phyloP scores from a whole-genome alignment of 192 early-diverging fungal genomes.

The Podila epicladia region DNA sequence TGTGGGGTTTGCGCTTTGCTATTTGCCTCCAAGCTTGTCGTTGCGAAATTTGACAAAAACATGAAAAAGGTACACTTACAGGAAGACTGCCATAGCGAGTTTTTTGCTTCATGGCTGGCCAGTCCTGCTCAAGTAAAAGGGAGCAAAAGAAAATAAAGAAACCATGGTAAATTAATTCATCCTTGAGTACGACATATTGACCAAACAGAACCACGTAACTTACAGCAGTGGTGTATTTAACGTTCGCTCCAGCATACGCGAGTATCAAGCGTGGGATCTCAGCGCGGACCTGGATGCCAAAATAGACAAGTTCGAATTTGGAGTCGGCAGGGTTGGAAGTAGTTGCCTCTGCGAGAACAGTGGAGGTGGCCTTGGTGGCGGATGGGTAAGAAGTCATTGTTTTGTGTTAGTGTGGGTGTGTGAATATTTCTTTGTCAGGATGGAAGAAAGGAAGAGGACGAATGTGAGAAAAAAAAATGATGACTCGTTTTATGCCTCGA shows the following conservation, averaged over 20 bases:
- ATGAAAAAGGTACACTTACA: not conserved
- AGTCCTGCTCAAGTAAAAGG: slow-evolving; percentile 8
- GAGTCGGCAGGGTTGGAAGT: not conserved
- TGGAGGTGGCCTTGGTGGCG: not conserved
- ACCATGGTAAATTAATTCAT: not conserved
- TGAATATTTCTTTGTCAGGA: not conserved
- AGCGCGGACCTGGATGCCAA: slow-evolving; percentile 1
- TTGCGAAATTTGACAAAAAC: not conserved
- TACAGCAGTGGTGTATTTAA: slow-evolving; percentile 2
- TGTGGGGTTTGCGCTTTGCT: too few species aligned
- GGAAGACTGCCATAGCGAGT: slow-evolving; percentile 24
- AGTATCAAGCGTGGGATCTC: slow-evolving; percentile 8
- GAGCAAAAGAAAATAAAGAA: not conserved
- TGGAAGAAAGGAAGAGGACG: not conserved
- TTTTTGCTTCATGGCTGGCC: slow-evolving; percentile 13
- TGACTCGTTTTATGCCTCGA: too few species aligned
- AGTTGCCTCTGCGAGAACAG: not conserved
- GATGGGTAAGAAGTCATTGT: not conserved
- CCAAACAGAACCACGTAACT: not conserved
- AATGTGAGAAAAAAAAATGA: not conserved
- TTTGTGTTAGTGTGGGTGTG: not conserved
- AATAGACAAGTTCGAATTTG: slow-evolving; percentile 9
- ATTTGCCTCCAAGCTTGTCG: slow-evolving; percentile 1
- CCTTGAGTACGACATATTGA: not conserved
- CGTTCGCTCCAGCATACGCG: slow-evolving; percentile 2